Evolutionary conservation across 306 rosid species (phyloP).

Genomic region (Glycine tomentella): DNA sequence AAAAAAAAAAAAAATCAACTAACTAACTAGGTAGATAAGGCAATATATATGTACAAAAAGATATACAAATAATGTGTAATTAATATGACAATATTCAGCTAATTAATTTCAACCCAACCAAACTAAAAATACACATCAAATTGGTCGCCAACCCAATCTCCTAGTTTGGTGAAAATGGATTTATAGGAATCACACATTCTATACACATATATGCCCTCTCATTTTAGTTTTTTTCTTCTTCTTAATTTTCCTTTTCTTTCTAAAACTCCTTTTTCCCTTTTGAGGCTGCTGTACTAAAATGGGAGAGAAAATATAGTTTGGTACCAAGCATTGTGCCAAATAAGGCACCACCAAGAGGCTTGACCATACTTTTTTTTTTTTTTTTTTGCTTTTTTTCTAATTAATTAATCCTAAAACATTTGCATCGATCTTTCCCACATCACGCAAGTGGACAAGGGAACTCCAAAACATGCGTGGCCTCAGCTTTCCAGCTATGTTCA

Average conservation of each 20-base stretch:
- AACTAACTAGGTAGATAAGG: constrained; percentile 42
- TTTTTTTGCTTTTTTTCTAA: no score
- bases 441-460: constrained; percentile 48
- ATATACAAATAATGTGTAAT: constrained; percentile 41
- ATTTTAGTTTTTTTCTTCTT: not conserved
- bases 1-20: constrained; percentile 27
- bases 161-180: constrained; percentile 44
- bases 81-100: constrained; percentile 41
- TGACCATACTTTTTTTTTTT: not conserved
- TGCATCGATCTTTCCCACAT: constrained; percentile 30
- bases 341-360: constrained; percentile 36
- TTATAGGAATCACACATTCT: constrained; percentile 41
- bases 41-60: constrained; percentile 49
- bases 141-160: constrained; percentile 36
- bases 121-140: constrained; percentile 37
- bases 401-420: constrained; percentile 24
- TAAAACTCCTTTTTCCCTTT: constrained; percentile 44
- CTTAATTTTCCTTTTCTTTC: not conserved
- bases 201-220: constrained; percentile 14
- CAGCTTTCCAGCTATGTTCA: constrained; percentile 63
- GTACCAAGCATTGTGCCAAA: constrained; percentile 42
- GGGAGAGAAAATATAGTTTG: constrained; percentile 39
- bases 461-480: constrained; percentile 48
- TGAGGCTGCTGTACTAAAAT: constrained; percentile 25
- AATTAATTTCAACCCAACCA: constrained; percentile 43